A percentile compares a stretch with the other conserved stretches of the same genome.
phyloP scores from a whole-genome alignment of 768 basidiomycete species.

The Cyathus striatus region DNA sequence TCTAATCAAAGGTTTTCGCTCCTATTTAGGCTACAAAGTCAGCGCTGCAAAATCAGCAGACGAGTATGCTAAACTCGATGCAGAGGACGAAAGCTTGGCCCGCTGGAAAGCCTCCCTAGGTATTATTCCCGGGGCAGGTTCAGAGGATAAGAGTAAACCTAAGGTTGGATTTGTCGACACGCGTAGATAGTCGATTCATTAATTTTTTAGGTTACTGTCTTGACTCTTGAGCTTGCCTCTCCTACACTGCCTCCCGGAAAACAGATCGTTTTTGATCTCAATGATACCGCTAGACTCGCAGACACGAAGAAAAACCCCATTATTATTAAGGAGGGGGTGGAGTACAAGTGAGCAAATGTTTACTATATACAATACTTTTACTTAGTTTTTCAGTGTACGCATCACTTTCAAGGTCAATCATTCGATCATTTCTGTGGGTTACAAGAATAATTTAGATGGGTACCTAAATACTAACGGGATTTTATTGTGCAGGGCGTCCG shows the following conservation, averaged over 20 bases:
- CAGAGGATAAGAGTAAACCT: slow-evolving; percentile 42
- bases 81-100: slow-evolving; percentile 86
- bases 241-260: slow-evolving; percentile 58
- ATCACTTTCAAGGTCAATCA: slow-evolving; percentile 87
- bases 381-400: slow-evolving; percentile 48
- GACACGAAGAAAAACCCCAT: slow-evolving; percentile 76
- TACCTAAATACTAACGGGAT: not conserved
- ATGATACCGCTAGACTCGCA: slow-evolving; percentile 36
- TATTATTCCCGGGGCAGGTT: slow-evolving; percentile 51
- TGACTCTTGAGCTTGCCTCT: slow-evolving; percentile 79
- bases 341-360: slow-evolving; percentile 69
- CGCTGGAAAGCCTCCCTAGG: slow-evolving; percentile 97
- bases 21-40: slow-evolving; percentile 65
- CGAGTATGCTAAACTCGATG: slow-evolving; percentile 83
- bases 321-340: slow-evolving; percentile 76
- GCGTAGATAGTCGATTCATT: slow-evolving; percentile 6
- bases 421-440: slow-evolving; percentile 74
- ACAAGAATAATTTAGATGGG: not conserved
- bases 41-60: slow-evolving; percentile 65
- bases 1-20: slow-evolving; percentile 3
- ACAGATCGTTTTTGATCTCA: slow-evolving; percentile 65
- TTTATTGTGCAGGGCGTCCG: slow-evolving; percentile 54
- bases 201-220: slow-evolving; percentile 56
- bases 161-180: slow-evolving; percentile 45
- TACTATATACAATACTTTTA: not conserved